Conservation (phyloP, 345 rosid species). For the Gossypium bickii region DNA sequence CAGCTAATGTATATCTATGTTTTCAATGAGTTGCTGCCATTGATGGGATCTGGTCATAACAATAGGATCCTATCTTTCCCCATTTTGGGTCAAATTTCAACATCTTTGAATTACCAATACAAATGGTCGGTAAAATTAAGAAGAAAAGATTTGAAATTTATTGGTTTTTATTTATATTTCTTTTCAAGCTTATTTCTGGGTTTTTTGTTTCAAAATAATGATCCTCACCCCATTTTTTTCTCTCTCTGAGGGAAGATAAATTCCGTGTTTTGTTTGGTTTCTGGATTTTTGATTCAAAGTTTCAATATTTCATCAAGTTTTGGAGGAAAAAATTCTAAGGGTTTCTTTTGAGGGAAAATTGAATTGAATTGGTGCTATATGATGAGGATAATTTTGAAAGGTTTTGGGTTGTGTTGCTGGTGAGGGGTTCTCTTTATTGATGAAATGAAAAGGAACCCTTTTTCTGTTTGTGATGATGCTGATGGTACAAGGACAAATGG, state of each 20-base stretch:
- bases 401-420: slow-evolving; percentile 17
- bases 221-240: slow-evolving; percentile 7
- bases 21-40: neutral
- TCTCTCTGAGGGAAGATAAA: slow-evolving; percentile 8
- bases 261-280: slow-evolving; percentile 12
- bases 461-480: slow-evolving; percentile 13
- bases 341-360: neutral
- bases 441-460: slow-evolving; percentile 36
- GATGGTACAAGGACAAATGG: slow-evolving; percentile 28
- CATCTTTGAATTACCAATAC: neutral
- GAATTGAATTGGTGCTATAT: neutral
- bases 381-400: neutral
- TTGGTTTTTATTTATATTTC: neutral
- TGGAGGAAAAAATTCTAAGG: neutral
- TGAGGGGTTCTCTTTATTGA: slow-evolving; percentile 15
- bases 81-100: neutral
- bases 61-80: neutral
- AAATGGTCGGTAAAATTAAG: neutral
- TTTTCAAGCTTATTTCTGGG: neutral
- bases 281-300: slow-evolving; percentile 6
- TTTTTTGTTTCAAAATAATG: neutral
- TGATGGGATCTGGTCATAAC: neutral
- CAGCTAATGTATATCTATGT: neutral
- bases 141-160: neutral
- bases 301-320: slow-evolving; percentile 1